phyloP scores from a whole-genome alignment of 1,284 basidiomycete genomes.

The Abortiporus biennis region DNA sequence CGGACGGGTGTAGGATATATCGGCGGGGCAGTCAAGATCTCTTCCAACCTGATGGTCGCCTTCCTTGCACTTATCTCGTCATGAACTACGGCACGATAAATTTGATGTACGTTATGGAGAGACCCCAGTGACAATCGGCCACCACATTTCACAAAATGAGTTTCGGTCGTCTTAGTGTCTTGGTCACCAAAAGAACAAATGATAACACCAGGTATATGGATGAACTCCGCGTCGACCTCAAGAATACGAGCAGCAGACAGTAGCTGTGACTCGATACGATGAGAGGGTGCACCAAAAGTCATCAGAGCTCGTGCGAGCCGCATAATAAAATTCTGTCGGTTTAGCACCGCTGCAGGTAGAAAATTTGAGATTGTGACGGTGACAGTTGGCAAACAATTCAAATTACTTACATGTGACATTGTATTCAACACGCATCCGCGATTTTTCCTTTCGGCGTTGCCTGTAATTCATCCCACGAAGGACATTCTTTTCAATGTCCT shows the following conservation, averaged over 20 bases:
- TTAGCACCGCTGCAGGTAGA: constrained; percentile 37
- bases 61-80: constrained; percentile 80
- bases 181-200: constrained; percentile 80
- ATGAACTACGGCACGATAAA: constrained; percentile 78
- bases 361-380: constrained; percentile 7
- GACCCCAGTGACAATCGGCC: constrained; percentile 71
- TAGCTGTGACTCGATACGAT: constrained; percentile 66
- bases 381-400: too few species aligned
- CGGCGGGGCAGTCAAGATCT: constrained; percentile 45
- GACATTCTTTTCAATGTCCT: constrained; percentile 51
- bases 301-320: constrained; percentile 61
- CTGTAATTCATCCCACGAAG: constrained; percentile 61
- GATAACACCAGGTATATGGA: constrained; percentile 76
- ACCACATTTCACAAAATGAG: constrained; percentile 73
- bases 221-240: constrained; percentile 78
- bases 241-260: constrained; percentile 75
- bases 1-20: constrained; percentile 56
- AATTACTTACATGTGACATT: constrained; percentile 53
- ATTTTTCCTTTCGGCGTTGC: constrained; percentile 54
- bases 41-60: constrained; percentile 47
- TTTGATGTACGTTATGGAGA: constrained; percentile 69
- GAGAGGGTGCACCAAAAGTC: constrained; percentile 66
- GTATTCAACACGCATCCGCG: constrained; percentile 60
- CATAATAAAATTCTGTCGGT: constrained; percentile 57
- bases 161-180: constrained; percentile 73